Evolutionary conservation across 768 basidiomycete genomes (phyloP).

Genomic region (Lactarius sanguifluus): DNA sequence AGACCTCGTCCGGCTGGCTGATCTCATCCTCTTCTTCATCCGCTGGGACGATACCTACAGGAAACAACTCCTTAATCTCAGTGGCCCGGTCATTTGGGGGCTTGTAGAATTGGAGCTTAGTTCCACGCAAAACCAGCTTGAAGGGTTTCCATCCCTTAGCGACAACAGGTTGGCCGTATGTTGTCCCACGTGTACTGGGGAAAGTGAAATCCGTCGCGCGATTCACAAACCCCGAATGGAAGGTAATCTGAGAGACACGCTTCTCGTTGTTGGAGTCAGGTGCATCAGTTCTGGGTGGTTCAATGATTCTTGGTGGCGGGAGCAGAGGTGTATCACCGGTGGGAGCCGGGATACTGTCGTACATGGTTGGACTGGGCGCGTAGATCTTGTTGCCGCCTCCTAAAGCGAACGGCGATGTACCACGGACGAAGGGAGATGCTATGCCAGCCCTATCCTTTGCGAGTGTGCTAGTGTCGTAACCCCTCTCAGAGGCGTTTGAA

Average conservation of each 20-base stretch:
- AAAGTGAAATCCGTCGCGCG: constrained; percentile 52
- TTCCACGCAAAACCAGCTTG: constrained; percentile 80
- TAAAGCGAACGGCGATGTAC: constrained; percentile 37
- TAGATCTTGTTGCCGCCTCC: constrained; percentile 28
- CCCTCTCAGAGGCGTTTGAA: constrained; percentile 31
- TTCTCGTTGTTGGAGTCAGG: constrained; percentile 41
- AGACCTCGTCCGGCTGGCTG: constrained; percentile 32
- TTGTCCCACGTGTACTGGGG: constrained; percentile 36
- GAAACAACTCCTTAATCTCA: constrained; percentile 74
- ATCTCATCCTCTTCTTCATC: constrained; percentile 50
- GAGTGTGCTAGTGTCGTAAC: constrained; percentile 4
- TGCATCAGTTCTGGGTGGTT: constrained; percentile 38
- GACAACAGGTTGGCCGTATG: constrained; percentile 30
- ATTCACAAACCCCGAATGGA: constrained; percentile 74
- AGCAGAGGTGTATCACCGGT: constrained; percentile 42
- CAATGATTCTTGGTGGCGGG: constrained; percentile 49
- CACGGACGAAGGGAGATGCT: constrained; percentile 17
- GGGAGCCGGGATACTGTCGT: constrained; percentile 25
- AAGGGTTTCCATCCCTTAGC: constrained; percentile 83
- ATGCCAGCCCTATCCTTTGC: constrained; percentile 8
- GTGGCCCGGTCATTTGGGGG: constrained; percentile 65
- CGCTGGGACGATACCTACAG: constrained; percentile 57
- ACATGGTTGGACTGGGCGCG: constrained; percentile 27
- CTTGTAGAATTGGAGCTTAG: constrained; percentile 86
- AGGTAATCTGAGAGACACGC: constrained; percentile 77